Percentiles rank a stretch among this genome's conserved stretches.
These are phyloP conservation scores for Pichia norvegensis DNA, from an alignment of 1,139 yeast species.

Conservation along the genomic window DNA sequence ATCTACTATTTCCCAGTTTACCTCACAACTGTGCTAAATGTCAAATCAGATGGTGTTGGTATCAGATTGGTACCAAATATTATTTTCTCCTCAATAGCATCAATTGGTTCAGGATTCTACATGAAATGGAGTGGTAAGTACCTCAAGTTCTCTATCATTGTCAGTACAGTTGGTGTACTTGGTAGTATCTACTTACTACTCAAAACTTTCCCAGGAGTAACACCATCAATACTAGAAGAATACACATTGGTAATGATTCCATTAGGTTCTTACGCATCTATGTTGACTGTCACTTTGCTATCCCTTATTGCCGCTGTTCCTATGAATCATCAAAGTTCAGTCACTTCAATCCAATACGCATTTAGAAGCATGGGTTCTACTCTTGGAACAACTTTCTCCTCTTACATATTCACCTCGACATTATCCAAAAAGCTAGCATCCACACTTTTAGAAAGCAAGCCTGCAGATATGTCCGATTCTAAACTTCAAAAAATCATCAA, in stretches of 20 bases:
- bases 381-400: conserved; percentile 42
- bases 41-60: conserved; percentile 30
- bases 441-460: conserved; percentile 22
- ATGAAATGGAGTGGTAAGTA: conserved; percentile 34
- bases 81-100: conserved; percentile 27
- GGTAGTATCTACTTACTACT: conserved; percentile 22
- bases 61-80: conserved; percentile 34
- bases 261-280: conserved; percentile 37
- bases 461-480: conserved; percentile 26
- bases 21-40: conserved; percentile 27
- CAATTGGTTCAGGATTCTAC: conserved; percentile 31
- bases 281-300: conserved; percentile 43
- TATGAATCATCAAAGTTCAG: conserved; percentile 40
- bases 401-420: conserved; percentile 39
- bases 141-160: conserved; percentile 22
- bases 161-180: conserved; percentile 22
- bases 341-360: conserved; percentile 48
- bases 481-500: conserved; percentile 31
- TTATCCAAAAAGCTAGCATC: conserved; percentile 19
- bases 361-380: conserved; percentile 51
- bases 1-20: conserved; percentile 32
- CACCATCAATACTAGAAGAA: conserved; percentile 28
- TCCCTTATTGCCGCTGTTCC: conserved; percentile 50
- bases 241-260: conserved; percentile 32
- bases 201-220: conserved; percentile 19